A percentile compares a stretch with the other conserved stretches of the same genome.
Evolutionary conservation across 2,329 filamentous ascomycete species (phyloP).

Genomic region (Colletotrichum sansevieriae): DNA sequence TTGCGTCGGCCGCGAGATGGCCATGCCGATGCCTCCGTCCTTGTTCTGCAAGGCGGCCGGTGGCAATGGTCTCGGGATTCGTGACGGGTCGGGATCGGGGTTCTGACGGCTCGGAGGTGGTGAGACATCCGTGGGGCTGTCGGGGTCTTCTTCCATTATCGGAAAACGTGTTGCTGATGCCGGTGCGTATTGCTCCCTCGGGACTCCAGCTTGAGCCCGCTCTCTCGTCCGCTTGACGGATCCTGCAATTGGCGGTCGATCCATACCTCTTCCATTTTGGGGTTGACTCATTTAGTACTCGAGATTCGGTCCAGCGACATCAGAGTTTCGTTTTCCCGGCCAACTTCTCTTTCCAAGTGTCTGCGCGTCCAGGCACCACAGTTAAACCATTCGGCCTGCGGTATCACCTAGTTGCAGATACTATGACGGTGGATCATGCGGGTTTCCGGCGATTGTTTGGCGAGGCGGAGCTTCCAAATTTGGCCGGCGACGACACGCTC

Average conservation of each 20-base stretch:
- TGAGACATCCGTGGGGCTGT: constrained; percentile 40
- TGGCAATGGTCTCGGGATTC: constrained; percentile 50
- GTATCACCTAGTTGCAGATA: constrained; percentile 32
- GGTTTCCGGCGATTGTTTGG: constrained; percentile 18
- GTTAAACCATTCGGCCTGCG: constrained; percentile 30
- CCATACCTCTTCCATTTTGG: constrained; percentile 68
- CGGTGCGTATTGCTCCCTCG: constrained; percentile 45
- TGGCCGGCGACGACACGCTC: constrained; percentile 36
- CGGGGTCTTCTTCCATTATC: constrained; percentile 36
- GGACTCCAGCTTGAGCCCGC: constrained; percentile 58
- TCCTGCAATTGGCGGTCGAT: constrained; percentile 59
- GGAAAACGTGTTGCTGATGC: constrained; percentile 46
- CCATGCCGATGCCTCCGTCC: constrained; percentile 55
- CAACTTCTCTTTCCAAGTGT: constrained; percentile 41
- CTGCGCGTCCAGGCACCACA: constrained; percentile 36
- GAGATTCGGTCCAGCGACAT: constrained; percentile 45
- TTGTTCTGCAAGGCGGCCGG: constrained; percentile 52
- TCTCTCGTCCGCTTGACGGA: constrained; percentile 69
- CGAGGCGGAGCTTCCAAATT: constrained; percentile 38
- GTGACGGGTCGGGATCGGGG: constrained; percentile 43
- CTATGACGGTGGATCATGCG: constrained; percentile 31
- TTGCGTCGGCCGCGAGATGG: constrained; percentile 67
- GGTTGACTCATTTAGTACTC: constrained; percentile 65
- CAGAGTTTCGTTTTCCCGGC: constrained; percentile 43
- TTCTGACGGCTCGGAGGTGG: constrained; percentile 47